phyloP scores from a whole-genome alignment of 441 rosid genomes.

The Adansonia gregorii region DNA sequence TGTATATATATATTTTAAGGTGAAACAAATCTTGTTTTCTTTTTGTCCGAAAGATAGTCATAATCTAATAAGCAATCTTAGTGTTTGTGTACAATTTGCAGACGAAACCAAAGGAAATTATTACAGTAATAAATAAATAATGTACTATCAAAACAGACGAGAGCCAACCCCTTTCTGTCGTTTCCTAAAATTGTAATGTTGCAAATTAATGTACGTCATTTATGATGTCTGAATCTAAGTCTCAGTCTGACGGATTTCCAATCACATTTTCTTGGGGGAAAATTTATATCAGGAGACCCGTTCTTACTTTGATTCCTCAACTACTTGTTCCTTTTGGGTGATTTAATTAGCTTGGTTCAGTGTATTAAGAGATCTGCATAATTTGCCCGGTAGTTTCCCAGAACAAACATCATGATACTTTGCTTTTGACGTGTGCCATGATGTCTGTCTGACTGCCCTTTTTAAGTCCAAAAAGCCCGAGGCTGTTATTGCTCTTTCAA shows the following conservation, averaged over 20 bases:
- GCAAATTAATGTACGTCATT: slow-evolving; percentile 7
- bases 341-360: background rate
- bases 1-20: too few relatives aligned
- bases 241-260: background rate
- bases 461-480: background rate
- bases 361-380: background rate
- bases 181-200: background rate
- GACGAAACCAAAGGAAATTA: background rate
- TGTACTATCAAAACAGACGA: too few relatives aligned
- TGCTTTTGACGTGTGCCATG: slow-evolving; percentile 14
- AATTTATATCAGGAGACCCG: background rate
- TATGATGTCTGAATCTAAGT: background rate
- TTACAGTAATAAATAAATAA: too few relatives aligned
- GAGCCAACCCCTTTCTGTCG: too few relatives aligned
- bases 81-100: background rate
- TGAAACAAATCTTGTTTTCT: too few relatives aligned
- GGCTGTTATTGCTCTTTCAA: background rate
- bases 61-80: background rate
- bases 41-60: too few relatives aligned
- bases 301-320: slow-evolving; percentile 3
- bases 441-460: background rate
- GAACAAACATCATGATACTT: too few relatives aligned
- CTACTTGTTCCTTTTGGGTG: background rate
- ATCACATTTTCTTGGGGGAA: background rate
- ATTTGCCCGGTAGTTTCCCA: background rate